These are phyloP conservation scores for Metschnikowia colocasiae DNA, from an alignment of 805 yeast genomes.

Conservation along the genomic window DNA sequence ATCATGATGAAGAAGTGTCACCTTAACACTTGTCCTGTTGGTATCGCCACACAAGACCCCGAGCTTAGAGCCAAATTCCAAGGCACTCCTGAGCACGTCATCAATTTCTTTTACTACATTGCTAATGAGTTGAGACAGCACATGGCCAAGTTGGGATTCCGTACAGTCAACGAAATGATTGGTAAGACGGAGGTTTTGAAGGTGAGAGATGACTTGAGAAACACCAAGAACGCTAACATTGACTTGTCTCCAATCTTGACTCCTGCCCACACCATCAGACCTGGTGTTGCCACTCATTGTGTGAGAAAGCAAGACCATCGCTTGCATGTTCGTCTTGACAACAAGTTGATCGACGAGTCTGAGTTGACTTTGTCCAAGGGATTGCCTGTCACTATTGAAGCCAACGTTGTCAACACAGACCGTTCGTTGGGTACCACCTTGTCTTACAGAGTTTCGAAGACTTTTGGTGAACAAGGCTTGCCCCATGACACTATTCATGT, in stretches of 20 bases:
- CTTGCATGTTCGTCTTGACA: constrained; percentile 88
- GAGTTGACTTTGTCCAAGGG: constrained; percentile 95
- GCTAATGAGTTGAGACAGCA: constrained; percentile 87
- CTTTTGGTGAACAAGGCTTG: constrained; percentile 86
- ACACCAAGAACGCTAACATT: constrained; percentile 84
- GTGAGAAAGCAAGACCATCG: constrained; percentile 92
- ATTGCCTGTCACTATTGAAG: constrained; percentile 91
- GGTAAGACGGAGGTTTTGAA: constrained; percentile 90
- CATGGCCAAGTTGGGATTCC: constrained; percentile 94
- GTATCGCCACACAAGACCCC: constrained; percentile 98
- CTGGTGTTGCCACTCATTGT: constrained; percentile 92
- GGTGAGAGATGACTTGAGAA: constrained; percentile 81
- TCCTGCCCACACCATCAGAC: constrained; percentile 94
- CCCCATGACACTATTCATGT: constrained; percentile 97
- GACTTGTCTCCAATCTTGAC: constrained; percentile 92
- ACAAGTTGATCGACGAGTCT: constrained; percentile 93
- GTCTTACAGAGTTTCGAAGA: constrained; percentile 89
- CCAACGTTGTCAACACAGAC: constrained; percentile 91
- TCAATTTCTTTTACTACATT: constrained; percentile 93
- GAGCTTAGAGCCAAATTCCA: constrained; percentile 83
- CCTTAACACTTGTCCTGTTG: constrained; percentile 92
- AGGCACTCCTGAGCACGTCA: constrained; percentile 98
- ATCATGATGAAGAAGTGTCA: constrained; percentile 94
- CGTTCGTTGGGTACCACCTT: constrained; percentile 94
- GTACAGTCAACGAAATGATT: constrained; percentile 96